Conservation (phyloP, 1,139 yeast species). For the Groenewaldozyma sp. region DNA sequence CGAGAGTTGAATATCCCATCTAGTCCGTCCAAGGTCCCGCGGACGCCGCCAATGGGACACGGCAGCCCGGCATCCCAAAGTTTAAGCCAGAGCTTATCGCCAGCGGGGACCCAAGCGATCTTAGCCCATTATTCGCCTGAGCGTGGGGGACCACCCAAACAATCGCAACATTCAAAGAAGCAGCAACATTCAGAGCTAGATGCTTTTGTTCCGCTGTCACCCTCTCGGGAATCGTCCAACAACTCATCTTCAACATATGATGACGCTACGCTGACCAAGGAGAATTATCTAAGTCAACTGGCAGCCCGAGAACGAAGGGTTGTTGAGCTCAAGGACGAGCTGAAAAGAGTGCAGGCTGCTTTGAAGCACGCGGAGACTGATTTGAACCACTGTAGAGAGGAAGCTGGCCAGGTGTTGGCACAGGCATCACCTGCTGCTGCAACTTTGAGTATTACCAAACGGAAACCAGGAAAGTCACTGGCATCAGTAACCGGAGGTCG, state of each 20-base stretch:
- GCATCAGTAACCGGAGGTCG: background rate
- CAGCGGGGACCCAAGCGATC: too few relatives aligned
- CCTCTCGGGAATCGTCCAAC: background rate
- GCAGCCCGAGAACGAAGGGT: conserved; percentile 31
- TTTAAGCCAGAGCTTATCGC: too few relatives aligned
- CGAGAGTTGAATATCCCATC: background rate
- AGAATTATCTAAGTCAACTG: conserved; percentile 23
- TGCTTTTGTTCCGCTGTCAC: too few relatives aligned
- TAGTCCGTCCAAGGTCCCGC: background rate
- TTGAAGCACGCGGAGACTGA: conserved; percentile 25
- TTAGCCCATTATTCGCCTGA: conserved; percentile 1
- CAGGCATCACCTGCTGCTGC: conserved; percentile 3
- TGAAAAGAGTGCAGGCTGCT: conserved; percentile 23
- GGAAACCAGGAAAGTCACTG: too few relatives aligned
- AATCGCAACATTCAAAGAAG: too few relatives aligned
- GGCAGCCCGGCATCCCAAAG: too few relatives aligned
- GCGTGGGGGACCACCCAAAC: background rate
- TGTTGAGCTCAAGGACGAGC: conserved; percentile 28
- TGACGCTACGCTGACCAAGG: conserved; percentile 6
- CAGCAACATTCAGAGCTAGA: background rate
- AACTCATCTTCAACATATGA: background rate
- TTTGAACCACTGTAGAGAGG: conserved; percentile 18
- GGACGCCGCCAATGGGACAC: background rate
- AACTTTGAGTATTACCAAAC: too few relatives aligned
- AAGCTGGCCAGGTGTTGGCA: conserved; percentile 17